Conservation (phyloP, 1,284 basidiomycete species). For the Fomitiporia mediterranea region DNA sequence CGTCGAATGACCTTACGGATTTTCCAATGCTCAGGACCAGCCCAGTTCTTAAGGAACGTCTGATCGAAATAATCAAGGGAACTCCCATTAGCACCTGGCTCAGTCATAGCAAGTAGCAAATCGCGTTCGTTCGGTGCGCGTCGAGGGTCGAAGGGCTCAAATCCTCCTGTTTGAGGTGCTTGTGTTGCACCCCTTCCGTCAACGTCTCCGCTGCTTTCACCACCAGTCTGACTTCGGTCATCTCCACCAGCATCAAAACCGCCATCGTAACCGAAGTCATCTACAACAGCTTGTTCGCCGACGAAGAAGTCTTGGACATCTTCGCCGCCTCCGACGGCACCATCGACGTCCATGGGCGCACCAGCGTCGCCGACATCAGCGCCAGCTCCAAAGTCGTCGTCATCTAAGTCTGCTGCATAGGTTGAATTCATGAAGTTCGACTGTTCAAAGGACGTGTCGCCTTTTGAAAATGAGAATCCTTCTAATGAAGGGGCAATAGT, state of each 20-base stretch:
- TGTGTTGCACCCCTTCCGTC: slow-evolving; percentile 36
- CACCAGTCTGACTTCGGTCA: slow-evolving; percentile 24
- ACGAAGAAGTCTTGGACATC: slow-evolving; percentile 73
- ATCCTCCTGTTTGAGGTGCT: slow-evolving; percentile 40
- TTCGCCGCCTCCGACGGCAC: slow-evolving; percentile 31
- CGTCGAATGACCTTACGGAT: slow-evolving; percentile 70
- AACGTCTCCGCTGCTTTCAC: slow-evolving; percentile 38
- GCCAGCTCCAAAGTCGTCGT: slow-evolving; percentile 42
- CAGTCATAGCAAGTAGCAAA: slow-evolving; percentile 81
- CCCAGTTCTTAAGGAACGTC: slow-evolving; percentile 91
- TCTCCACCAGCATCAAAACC: slow-evolving; percentile 40
- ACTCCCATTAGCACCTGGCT: slow-evolving; percentile 54
- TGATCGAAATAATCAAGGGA: slow-evolving; percentile 95
- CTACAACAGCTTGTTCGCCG: slow-evolving; percentile 63
- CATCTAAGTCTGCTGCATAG: slow-evolving; percentile 42
- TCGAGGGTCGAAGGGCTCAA: slow-evolving; percentile 78
- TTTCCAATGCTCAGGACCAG: slow-evolving; percentile 99
- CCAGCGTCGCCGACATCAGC: slow-evolving; percentile 33
- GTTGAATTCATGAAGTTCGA: slow-evolving; percentile 37
- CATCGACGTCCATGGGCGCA: slow-evolving; percentile 42
- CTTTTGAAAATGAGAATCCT: slow-evolving; percentile 73
- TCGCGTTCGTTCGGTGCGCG: slow-evolving; percentile 67
- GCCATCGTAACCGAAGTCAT: slow-evolving; percentile 35
- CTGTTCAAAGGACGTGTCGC: slow-evolving; percentile 55
- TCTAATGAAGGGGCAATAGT: slow-evolving; percentile 78